These are phyloP conservation scores for Cardiospermum halicacabum DNA, from an alignment of 345 rosid species.

Conservation along the genomic window DNA sequence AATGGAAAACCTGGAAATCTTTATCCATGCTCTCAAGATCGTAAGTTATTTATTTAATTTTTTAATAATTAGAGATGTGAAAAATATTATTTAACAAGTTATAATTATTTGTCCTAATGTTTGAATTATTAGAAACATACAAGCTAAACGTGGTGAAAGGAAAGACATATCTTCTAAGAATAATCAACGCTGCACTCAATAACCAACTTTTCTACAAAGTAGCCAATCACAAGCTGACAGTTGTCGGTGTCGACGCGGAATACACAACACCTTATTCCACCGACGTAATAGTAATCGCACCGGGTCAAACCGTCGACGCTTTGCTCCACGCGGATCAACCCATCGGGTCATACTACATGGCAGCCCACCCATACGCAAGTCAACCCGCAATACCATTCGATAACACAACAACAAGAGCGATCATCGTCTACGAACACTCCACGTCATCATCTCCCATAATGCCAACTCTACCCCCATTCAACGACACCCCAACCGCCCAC, in stretches of 20 bases:
- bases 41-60: constrained; percentile 24
- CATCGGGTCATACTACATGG: constrained; percentile 70
- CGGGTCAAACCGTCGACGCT: constrained; percentile 74
- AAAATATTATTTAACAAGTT: no score
- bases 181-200: constrained; percentile 92
- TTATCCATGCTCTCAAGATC: constrained; percentile 61
- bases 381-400: constrained; percentile 26
- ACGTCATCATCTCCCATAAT: constrained; percentile 28
- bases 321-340: constrained; percentile 59
- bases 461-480: constrained; percentile 61
- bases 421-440: constrained; percentile 42
- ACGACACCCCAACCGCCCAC: constrained; percentile 68
- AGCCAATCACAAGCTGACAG: constrained; percentile 74
- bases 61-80: no score
- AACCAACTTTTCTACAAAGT: constrained; percentile 72
- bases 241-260: constrained; percentile 67
- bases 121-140: constrained; percentile 39
- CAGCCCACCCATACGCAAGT: constrained; percentile 56
- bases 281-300: constrained; percentile 53
- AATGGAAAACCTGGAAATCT: constrained; percentile 89
- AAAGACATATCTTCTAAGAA: constrained; percentile 66
- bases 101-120: neutral
- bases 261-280: constrained; percentile 65
- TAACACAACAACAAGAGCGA: constrained; percentile 65
- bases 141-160: constrained; percentile 55